phyloP scores from a whole-genome alignment of 345 rosid genomes.

The Iberis pinnata region DNA sequence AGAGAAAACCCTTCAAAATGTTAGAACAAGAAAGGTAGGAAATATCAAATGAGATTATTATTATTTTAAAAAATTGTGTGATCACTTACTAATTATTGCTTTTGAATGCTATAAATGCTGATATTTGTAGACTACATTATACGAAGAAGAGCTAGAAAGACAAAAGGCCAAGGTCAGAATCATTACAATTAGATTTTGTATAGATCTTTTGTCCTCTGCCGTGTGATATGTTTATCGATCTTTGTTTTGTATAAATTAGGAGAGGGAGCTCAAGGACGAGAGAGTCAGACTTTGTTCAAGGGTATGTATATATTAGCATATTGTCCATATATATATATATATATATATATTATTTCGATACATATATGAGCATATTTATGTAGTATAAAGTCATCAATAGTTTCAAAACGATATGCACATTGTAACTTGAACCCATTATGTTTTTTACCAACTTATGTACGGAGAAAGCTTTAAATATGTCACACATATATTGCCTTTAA shows the following conservation, averaged over 20 bases:
- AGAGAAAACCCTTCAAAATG: slow-evolving; percentile 39
- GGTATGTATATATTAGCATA: slow-evolving; percentile 37
- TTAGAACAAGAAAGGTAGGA: slow-evolving; percentile 58
- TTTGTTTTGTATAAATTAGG: slow-evolving; percentile 33
- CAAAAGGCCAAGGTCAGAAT: slow-evolving; percentile 40
- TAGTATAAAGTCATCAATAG: too few species aligned
- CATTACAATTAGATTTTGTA: background rate
- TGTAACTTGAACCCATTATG: slow-evolving; percentile 14
- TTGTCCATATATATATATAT: too few species aligned
- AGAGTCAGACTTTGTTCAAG: slow-evolving; percentile 33
- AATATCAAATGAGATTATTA: too few species aligned
- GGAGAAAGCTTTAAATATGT: background rate
- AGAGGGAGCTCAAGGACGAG: slow-evolving; percentile 40
- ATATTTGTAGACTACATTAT: slow-evolving; percentile 39
- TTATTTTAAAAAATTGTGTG: too few species aligned
- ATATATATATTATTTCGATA: too few species aligned
- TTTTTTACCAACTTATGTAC: background rate
- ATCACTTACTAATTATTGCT: too few species aligned
- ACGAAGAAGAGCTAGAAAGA: slow-evolving; percentile 38
- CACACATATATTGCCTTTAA: too few species aligned
- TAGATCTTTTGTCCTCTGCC: background rate
- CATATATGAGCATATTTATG: background rate
- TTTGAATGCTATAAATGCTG: too few species aligned
- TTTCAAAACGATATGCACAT: background rate
- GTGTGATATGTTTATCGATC: background rate